phyloP scores from a whole-genome alignment of 2,329 filamentous ascomycete species.

The Fusarium udum region DNA sequence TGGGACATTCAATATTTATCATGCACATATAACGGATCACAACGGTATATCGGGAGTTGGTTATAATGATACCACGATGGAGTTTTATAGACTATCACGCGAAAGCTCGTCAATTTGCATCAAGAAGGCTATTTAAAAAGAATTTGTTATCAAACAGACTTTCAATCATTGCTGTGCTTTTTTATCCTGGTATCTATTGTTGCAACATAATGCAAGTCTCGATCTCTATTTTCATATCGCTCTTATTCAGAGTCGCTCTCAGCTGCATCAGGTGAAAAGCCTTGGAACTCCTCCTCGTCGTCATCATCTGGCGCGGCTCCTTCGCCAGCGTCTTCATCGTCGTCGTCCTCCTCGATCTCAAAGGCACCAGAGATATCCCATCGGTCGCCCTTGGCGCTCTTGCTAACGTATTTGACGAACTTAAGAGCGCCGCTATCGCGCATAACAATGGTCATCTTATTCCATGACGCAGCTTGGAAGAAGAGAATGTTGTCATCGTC shows the following conservation, averaged over 20 bases:
- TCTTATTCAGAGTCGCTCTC: slow-evolving; percentile 50
- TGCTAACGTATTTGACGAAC: slow-evolving; percentile 96
- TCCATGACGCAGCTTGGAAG: slow-evolving; percentile 78
- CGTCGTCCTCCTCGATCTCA: slow-evolving; percentile 71
- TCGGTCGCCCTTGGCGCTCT: slow-evolving; percentile 82
- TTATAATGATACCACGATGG: slow-evolving; percentile 26
- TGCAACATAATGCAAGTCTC: slow-evolving; percentile 12
- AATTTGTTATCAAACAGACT: slow-evolving; percentile 6
- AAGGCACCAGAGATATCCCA: slow-evolving; percentile 90
- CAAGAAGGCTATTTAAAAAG: not conserved
- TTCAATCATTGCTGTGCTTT: slow-evolving; percentile 23
- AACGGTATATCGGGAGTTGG: slow-evolving; percentile 6
- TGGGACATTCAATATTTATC: not conserved
- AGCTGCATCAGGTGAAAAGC: slow-evolving; percentile 58
- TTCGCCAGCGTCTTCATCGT: slow-evolving; percentile 50
- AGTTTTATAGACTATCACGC: not conserved
- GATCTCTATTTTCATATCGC: slow-evolving; percentile 18
- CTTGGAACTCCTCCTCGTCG: slow-evolving; percentile 65
- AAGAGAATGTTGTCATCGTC: slow-evolving; percentile 79
- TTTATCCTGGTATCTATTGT: slow-evolving; percentile 34
- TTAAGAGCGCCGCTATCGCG: slow-evolving; percentile 86
- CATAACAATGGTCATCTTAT: slow-evolving; percentile 88
- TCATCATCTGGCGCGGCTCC: slow-evolving; percentile 53
- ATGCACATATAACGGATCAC: slow-evolving; percentile 22
- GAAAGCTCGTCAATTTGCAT: slow-evolving; percentile 3